Evolutionary conservation across 257 asterid genomes (phyloP).

Genomic region (Fraxinus excelsior): DNA sequence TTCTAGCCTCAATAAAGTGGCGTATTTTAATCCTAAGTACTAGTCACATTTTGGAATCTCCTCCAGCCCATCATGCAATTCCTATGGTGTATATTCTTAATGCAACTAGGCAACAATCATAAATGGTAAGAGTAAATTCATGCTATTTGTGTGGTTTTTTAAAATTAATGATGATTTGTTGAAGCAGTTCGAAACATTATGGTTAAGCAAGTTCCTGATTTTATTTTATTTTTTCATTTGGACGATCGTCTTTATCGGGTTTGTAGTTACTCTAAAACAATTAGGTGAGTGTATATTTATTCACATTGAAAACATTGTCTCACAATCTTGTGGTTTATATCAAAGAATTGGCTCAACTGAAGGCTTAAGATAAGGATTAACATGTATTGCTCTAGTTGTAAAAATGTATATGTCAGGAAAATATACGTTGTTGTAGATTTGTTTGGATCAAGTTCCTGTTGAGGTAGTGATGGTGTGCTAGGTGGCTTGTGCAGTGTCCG

Average conservation of each 20-base stretch:
- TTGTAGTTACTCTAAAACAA: background rate
- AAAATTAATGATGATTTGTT: background rate
- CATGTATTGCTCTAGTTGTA: background rate
- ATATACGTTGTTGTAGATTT: background rate
- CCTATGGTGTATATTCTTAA: background rate
- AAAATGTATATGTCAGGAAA: background rate
- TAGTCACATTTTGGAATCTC: background rate
- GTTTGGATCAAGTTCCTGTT: background rate
- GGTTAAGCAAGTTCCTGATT: background rate
- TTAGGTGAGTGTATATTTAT: background rate
- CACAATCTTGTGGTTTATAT: background rate
- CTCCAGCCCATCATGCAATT: background rate
- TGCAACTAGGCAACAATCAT: background rate
- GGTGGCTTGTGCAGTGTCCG: background rate
- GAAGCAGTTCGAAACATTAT: background rate
- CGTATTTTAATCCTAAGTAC: background rate
- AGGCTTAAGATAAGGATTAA: background rate
- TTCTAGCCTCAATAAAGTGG: background rate
- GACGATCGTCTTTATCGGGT: background rate
- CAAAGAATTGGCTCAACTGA: background rate
- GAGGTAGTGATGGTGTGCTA: background rate
- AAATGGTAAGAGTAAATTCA: background rate
- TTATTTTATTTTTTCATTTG: background rate
- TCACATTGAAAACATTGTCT: background rate
- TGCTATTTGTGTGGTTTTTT: background rate